These are phyloP conservation scores for Fusarium algeriense DNA, from an alignment of 2,329 filamentous ascomycete species.

Conservation along the genomic window DNA sequence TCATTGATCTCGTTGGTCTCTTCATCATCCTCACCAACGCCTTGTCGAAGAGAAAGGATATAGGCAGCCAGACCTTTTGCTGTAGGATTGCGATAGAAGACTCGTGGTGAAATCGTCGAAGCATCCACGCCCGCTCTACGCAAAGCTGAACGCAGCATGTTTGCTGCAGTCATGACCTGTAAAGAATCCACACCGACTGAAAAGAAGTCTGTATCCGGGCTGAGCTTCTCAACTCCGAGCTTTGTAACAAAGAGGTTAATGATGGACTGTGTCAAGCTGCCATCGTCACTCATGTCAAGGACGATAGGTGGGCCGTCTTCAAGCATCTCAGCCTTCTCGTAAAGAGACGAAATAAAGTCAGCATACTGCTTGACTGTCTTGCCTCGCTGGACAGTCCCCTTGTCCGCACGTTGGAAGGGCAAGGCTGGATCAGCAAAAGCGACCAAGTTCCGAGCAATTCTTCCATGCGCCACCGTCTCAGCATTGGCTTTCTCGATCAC, in stretches of 20 bases:
- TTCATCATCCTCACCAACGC: accelerated
- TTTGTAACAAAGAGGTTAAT: background rate
- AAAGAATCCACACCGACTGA: background rate
- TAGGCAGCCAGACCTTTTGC: background rate
- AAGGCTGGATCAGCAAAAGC: background rate
- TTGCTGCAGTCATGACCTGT: background rate
- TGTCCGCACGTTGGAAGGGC: background rate
- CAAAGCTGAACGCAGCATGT: accelerated
- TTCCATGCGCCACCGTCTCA: background rate
- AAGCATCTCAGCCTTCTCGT: background rate
- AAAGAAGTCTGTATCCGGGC: background rate
- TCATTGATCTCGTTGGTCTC: background rate
- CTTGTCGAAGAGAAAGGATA: background rate
- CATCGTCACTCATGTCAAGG: background rate
- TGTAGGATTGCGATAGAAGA: background rate
- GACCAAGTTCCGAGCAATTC: background rate
- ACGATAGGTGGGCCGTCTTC: accelerated
- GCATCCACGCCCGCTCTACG: accelerated
- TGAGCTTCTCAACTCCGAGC: background rate
- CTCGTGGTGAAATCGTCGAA: accelerated
- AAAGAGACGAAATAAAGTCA: background rate
- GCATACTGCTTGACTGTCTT: background rate
- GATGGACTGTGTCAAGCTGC: background rate
- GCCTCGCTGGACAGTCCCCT: background rate
- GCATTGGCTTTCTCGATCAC: background rate